phyloP scores from a whole-genome alignment of 139 green algal genomes.

The Protoeuglena noctilucae region DNA sequence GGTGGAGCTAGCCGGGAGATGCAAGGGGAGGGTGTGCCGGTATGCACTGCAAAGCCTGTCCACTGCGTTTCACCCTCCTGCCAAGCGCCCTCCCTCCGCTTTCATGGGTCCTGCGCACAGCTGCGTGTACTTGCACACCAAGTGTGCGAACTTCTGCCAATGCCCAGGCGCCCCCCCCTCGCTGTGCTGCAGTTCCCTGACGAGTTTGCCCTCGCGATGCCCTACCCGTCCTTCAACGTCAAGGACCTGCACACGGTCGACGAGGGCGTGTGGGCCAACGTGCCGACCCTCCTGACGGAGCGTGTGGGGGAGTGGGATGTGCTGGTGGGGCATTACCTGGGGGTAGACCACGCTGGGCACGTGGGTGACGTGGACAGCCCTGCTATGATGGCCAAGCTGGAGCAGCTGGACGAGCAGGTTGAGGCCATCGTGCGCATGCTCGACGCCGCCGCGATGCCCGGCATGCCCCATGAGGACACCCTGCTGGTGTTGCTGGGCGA shows the following conservation, averaged over 20 bases:
- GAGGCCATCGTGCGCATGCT: slow-evolving; percentile 11
- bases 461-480: slow-evolving; percentile 16
- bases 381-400: slow-evolving; percentile 70
- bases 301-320: slow-evolving; percentile 55
- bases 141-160: no score
- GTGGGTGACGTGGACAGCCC: slow-evolving; percentile 40
- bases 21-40: background rate
- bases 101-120: no score
- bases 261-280: slow-evolving; percentile 59
- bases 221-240: slow-evolving; percentile 86
- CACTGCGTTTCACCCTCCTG: no score
- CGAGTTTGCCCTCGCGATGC: slow-evolving; percentile 1
- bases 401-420: slow-evolving; percentile 60
- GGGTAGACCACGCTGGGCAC: slow-evolving; percentile 88
- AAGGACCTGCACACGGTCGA: slow-evolving; percentile 89
- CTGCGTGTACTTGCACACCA: no score
- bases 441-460: background rate
- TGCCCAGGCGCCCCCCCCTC: no score
- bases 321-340: slow-evolving; percentile 81
- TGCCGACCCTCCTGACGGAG: slow-evolving; percentile 4
- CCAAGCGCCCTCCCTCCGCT: no score
- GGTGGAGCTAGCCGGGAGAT: slow-evolving; percentile 1
- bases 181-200: no score
- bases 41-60: no score
- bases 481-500: slow-evolving; percentile 86